phyloP scores from a whole-genome alignment of 768 basidiomycete species.

The Tylopilus subfusipes region DNA sequence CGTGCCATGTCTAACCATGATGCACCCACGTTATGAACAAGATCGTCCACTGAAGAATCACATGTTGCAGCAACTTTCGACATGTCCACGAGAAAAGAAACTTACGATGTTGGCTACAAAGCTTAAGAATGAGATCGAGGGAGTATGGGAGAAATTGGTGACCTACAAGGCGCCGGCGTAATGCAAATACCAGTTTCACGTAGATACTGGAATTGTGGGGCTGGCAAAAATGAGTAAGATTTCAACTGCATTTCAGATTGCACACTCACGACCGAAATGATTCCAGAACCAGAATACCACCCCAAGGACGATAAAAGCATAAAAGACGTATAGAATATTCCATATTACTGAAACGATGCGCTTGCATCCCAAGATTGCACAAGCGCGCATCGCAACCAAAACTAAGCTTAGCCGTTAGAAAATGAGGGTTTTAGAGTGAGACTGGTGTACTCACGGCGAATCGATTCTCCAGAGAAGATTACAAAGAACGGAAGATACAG shows the following conservation, averaged over 20 bases:
- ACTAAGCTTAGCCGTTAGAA: conserved; percentile 7
- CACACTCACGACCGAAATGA: not conserved
- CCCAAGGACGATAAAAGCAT: not conserved
- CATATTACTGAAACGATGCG: not conserved
- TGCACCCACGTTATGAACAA: conserved; percentile 13
- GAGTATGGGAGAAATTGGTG: not conserved
- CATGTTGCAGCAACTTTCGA: not conserved
- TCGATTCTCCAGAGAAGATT: conserved; percentile 17
- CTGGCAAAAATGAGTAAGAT: not conserved
- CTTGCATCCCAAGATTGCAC: conserved; percentile 20
- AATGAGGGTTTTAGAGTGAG: not conserved
- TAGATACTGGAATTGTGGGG: conserved; percentile 5
- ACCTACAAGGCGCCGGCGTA: conserved; percentile 9
- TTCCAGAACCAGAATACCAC: not conserved
- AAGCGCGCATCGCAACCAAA: conserved; percentile 23
- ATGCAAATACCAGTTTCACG: conserved; percentile 12
- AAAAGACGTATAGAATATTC: conserved; percentile 12
- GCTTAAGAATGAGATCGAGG: not conserved
- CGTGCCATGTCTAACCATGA: not conserved
- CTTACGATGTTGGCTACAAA: conserved; percentile 11
- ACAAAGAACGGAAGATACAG: not conserved
- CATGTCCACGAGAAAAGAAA: not conserved
- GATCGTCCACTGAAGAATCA: conserved; percentile 13
- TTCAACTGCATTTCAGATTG: not conserved
- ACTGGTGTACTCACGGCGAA: conserved; percentile 19